Evolutionary conservation across 805 yeast species (phyloP).

Genomic region (Saitoella complicata): DNA sequence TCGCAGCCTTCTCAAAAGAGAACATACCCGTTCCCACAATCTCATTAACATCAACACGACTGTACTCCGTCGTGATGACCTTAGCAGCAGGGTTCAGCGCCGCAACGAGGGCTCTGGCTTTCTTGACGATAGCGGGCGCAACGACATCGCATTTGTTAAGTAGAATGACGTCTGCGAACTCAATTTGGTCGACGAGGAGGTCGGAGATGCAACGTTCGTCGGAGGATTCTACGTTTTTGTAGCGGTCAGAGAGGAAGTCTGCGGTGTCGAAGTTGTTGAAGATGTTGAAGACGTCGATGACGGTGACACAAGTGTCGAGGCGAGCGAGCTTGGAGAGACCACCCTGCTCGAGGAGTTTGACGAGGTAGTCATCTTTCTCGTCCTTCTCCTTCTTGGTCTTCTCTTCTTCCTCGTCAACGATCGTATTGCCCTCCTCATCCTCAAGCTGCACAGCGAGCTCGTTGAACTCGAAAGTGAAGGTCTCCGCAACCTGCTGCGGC

Average conservation of each 20-base stretch:
- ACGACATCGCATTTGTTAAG: conserved; percentile 25
- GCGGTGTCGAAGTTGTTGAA: conserved; percentile 29
- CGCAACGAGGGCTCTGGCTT: conserved; percentile 22
- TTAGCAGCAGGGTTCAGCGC: conserved; percentile 30
- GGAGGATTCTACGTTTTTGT: conserved; percentile 25
- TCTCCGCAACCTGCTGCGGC: conserved; percentile 37
- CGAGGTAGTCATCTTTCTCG: too few species aligned
- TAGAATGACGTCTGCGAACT: conserved; percentile 31
- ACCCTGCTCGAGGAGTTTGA: conserved; percentile 21
- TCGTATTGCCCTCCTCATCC: conserved; percentile 13
- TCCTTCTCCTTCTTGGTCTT: not conserved
- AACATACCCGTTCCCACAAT: conserved; percentile 25
- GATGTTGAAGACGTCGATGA: conserved; percentile 29
- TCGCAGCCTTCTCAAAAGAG: conserved; percentile 28
- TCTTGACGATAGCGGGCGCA: conserved; percentile 16
- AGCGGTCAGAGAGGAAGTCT: conserved; percentile 26
- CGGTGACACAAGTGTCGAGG: conserved; percentile 33
- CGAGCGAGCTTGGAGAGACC: conserved; percentile 27
- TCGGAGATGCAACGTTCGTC: conserved; percentile 31
- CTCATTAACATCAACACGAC: conserved; percentile 23
- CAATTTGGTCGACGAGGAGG: conserved; percentile 31
- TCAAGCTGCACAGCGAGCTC: conserved; percentile 19
- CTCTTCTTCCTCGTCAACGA: conserved; percentile 6
- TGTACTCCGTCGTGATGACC: conserved; percentile 23
- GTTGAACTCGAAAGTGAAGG: conserved; percentile 30